phyloP scores from a whole-genome alignment of 1,139 yeast genomes.

The Blastobotrys buckinghamii region DNA sequence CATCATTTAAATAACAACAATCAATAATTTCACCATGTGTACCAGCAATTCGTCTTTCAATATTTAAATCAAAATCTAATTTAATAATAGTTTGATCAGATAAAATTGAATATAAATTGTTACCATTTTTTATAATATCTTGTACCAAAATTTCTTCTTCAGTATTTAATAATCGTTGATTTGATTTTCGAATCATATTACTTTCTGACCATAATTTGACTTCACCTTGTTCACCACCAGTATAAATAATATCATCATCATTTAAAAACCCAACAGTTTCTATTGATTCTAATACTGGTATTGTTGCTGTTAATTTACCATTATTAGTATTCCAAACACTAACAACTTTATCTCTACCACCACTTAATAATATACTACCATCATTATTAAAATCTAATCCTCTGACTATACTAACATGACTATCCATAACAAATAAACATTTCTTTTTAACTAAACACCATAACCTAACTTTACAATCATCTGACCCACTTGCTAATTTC shows the following conservation, averaged over 20 bases:
- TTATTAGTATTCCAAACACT: conserved; percentile 54
- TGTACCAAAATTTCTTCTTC: conserved; percentile 38
- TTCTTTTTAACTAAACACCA: conserved; percentile 90
- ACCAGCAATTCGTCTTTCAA: conserved; percentile 66
- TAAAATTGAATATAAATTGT: conserved; percentile 41
- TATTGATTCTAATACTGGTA: conserved; percentile 72
- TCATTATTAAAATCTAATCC: conserved; percentile 60
- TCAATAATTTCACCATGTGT: conserved; percentile 94
- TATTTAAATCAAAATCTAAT: conserved; percentile 38
- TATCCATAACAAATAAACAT: conserved; percentile 53
- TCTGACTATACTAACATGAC: conserved; percentile 82
- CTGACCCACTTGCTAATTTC: conserved; percentile 80
- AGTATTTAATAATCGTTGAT: conserved; percentile 11
- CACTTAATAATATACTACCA: conserved; percentile 60
- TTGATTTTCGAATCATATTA: conserved; percentile 3
- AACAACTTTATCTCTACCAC: conserved; percentile 84
- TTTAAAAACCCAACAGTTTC: conserved; percentile 66
- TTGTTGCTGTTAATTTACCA: conserved; percentile 54
- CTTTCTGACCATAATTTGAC: conserved; percentile 48
- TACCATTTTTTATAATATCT: conserved; percentile 17
- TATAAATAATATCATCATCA: conserved; percentile 42
- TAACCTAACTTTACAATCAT: conserved; percentile 68
- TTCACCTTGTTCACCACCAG: conserved; percentile 78
- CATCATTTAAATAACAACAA: conserved; percentile 52
- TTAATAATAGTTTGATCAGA: conserved; percentile 81